Evolutionary conservation across 192 early-diverging fungal species (phyloP).

Genomic region (Mortierella antarctica): DNA sequence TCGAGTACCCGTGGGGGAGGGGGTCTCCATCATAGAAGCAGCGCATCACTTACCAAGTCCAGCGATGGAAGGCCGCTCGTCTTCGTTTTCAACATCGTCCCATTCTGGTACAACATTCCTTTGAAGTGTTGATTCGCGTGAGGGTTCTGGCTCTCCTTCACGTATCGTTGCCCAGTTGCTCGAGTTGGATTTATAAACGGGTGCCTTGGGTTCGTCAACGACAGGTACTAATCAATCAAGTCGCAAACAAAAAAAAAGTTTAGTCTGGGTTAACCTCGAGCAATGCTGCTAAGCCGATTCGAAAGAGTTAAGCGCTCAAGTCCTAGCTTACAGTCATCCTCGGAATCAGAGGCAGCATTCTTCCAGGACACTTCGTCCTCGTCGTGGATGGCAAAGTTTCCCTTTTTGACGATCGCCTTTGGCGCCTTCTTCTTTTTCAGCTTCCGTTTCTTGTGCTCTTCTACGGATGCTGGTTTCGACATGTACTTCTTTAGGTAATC

Average conservation of each 20-base stretch:
- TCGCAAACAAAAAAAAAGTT: not conserved
- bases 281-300: too few species aligned
- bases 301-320: too few species aligned
- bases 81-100: conserved; percentile 53
- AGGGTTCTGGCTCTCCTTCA: conserved; percentile 33
- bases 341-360: conserved; percentile 36
- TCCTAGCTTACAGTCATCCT: conserved; percentile 23
- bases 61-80: conserved; percentile 44
- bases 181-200: conserved; percentile 33
- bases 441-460: conserved; percentile 34
- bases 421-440: conserved; percentile 33
- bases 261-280: too few species aligned
- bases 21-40: too few species aligned
- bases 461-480: conserved; percentile 41
- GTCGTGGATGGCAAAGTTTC: conserved; percentile 52
- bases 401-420: conserved; percentile 21
- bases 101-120: conserved; percentile 46
- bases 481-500: conserved; percentile 53
- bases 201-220: conserved; percentile 27
- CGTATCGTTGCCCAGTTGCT: conserved; percentile 45
- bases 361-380: conserved; percentile 48
- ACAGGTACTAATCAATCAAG: conserved; percentile 12
- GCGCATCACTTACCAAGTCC: conserved; percentile 30
- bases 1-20: not conserved
- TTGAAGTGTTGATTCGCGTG: conserved; percentile 24